Conservation (phyloP, 2,329 filamentous ascomycete species). For the Aspergillus brunneoviolaceus region DNA sequence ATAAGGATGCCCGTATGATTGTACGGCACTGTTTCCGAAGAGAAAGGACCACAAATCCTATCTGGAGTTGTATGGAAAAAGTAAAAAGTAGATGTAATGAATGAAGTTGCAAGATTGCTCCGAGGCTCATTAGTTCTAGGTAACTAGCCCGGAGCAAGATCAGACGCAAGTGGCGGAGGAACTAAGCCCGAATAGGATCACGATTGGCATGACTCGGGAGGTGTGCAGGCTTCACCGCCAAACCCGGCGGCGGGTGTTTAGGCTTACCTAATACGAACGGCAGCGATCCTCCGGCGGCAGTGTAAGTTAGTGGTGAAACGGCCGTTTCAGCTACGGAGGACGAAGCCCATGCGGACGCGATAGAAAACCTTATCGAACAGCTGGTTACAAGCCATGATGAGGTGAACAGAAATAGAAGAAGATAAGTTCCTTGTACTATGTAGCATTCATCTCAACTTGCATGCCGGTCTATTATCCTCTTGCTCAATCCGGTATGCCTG, state of each 20-base stretch:
- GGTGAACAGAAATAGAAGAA: neutral
- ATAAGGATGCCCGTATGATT: neutral
- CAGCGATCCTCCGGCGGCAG: constrained; percentile 3
- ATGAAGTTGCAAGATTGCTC: neutral
- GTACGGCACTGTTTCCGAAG: neutral
- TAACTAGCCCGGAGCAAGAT: neutral
- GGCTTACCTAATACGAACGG: constrained; percentile 1
- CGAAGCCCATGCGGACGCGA: neutral
- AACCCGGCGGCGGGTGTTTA: neutral
- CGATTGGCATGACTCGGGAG: too few relatives aligned
- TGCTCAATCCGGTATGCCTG: constrained; percentile 11
- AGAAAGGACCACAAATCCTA: neutral
- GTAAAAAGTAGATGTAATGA: neutral
- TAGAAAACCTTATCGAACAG: neutral
- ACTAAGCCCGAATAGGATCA: neutral
- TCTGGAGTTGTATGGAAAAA: neutral
- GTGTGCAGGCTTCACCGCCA: constrained; percentile 8
- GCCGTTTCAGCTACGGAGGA: neutral
- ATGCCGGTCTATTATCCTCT: neutral
- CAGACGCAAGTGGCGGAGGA: neutral
- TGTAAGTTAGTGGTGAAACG: neutral
- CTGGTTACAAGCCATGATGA: neutral
- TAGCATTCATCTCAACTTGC: neutral
- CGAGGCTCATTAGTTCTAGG: neutral
- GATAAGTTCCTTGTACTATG: neutral